A percentile compares a stretch with the other conserved stretches of the same genome.
Evolutionary conservation across 2,329 filamentous ascomycete species (phyloP).

Genomic region (Lomentospora prolificans): DNA sequence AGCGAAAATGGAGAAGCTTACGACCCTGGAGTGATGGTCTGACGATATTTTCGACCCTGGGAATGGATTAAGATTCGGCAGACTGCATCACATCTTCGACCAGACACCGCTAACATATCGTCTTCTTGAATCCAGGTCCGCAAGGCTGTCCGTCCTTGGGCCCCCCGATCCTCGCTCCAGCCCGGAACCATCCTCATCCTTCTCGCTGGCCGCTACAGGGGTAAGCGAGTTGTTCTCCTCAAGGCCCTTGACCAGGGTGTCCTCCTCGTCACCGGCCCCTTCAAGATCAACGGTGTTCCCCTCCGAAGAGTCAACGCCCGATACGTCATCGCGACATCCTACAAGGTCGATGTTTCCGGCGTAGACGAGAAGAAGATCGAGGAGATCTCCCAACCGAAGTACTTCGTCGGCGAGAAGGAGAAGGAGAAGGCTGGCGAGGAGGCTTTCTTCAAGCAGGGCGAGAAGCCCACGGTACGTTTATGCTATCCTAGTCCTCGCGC

Average conservation of each 20-base stretch:
- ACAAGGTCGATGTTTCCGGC: conserved; percentile 74
- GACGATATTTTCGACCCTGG: neutral
- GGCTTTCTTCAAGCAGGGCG: conserved; percentile 98
- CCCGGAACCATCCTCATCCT: conserved; percentile 97
- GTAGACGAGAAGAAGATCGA: conserved; percentile 86
- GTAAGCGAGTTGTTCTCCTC: conserved; percentile 98
- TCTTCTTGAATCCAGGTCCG: conserved; percentile 57
- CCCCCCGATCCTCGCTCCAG: conserved; percentile 79
- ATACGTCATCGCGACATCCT: conserved; percentile 87
- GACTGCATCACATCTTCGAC: neutral
- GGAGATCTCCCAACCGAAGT: conserved; percentile 65
- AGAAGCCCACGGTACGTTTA: conserved; percentile 82
- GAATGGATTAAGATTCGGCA: neutral
- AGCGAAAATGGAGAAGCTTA: neutral
- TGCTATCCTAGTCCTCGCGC: neutral
- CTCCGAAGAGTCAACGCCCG: conserved; percentile 88
- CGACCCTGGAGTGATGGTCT: neutral
- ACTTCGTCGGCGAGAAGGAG: conserved; percentile 94
- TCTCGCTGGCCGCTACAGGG: conserved; percentile 97
- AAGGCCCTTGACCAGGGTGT: conserved; percentile 97
- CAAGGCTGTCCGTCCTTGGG: conserved; percentile 83
- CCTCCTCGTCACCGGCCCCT: conserved; percentile 96
- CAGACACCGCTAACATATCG: neutral
- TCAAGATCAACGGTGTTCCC: conserved; percentile 99
- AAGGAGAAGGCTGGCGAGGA: conserved; percentile 96